Base-by-base conservation (phyloP, 2,329 filamentous ascomycete species). In the Ascomycota sp. region DNA sequence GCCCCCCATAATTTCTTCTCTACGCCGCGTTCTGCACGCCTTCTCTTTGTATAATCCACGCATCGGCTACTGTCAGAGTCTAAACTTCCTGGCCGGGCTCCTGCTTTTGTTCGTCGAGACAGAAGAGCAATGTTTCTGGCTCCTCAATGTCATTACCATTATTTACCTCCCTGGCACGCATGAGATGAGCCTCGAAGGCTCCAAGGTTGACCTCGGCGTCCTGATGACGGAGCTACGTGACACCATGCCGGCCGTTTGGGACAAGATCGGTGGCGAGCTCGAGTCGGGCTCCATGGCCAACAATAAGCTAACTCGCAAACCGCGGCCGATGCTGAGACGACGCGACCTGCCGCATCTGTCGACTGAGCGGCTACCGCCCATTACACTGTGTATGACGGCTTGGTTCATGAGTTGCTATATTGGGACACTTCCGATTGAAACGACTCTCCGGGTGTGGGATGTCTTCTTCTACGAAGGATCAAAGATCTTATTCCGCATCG, bases 321-420 rank as follows among this genome's bases (percentile, higher is more conserved):
- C 47, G 4, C 48, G 55, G 11, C 52, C 56, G 15, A 56, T 50
- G 33, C 44, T 53, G 32, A 49, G 50, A 32, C 51, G 55, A 21
- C 57, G 47, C 33, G 53, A 55, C 19, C 43, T 49, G 31, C 46
- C 48, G 25, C 50, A 43, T 26, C 53, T 55, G 27, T 51, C 57
- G 8, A 56, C 55, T 4, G 54, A 56, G 29, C 66, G 77, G 4
- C 64, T 94, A 8, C 86, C 86, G 0, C 85, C 86, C 9, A 86
- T 95, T 39, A 89, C 81, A 1, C 65, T 95, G 5, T 91, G 83
- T 40, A 82, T 89, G 51, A 93, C 85, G 8, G 80, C 85, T 4
- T 95, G 86, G 86, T 91, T 95, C 51, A 94, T 95, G 86, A 91
- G 80, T 29, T 79, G 89, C 42, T 94, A 89, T 50, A 89, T 94